Conservation (phyloP, 73 alveolate genomes). For the Paramecium sonneborni region DNA sequence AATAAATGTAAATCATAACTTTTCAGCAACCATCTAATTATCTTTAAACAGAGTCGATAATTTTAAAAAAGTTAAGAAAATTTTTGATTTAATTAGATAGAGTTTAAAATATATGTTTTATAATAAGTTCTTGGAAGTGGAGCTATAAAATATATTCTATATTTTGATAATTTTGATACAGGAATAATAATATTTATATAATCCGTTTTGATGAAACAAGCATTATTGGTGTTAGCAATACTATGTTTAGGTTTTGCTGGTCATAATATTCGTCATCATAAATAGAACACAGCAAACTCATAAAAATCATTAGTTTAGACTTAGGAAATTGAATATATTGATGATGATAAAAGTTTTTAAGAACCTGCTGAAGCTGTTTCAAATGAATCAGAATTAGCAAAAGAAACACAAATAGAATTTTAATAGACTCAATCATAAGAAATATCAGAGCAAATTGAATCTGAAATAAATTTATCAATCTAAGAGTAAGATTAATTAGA, state of each 20-base stretch:
- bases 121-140: no score
- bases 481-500: conserved; percentile 26
- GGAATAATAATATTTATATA: neutral
- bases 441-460: neutral
- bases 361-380: neutral
- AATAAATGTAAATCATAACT: no score
- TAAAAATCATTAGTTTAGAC: neutral
- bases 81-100: neutral
- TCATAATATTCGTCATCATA: neutral
- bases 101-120: neutral
- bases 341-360: neutral
- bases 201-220: conserved; percentile 46
- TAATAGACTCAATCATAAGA: neutral
- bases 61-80: neutral
- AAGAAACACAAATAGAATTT: neutral
- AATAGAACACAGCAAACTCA: neutral
- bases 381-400: neutral
- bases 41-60: neutral
- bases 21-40: no score
- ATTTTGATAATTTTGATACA: neutral
- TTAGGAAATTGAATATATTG: neutral
- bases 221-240: neutral
- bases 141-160: neutral
- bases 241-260: neutral
- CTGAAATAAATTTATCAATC: neutral